Conservation (phyloP, 805 yeast species). For the Saccharomycopsis capsularis region DNA sequence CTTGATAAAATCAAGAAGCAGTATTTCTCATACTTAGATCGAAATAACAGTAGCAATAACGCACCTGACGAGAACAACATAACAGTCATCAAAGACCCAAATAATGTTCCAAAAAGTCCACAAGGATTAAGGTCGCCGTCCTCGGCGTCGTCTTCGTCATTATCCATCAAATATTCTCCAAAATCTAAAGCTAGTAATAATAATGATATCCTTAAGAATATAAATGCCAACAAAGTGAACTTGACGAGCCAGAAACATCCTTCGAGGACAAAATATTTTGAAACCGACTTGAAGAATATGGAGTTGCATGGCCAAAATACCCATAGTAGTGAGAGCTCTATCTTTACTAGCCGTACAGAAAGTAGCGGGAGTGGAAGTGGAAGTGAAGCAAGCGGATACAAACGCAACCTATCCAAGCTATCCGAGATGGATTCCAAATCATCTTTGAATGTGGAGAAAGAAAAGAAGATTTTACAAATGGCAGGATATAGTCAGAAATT, state of each 20-base stretch:
- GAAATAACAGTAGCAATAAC: neutral
- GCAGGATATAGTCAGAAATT: conserved; percentile 38
- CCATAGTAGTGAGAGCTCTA: neutral
- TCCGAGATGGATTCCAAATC: conserved; percentile 9
- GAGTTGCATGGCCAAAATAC: too few relatives aligned
- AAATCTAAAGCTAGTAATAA: neutral
- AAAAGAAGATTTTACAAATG: conserved; percentile 34
- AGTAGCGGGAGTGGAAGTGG: neutral
- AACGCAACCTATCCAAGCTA: neutral
- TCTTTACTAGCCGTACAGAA: neutral
- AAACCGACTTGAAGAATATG: neutral
- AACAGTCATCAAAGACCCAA: neutral
- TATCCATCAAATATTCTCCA: neutral
- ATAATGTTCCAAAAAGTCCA: conserved; percentile 4
- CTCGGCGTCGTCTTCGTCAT: neutral
- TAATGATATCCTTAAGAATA: neutral
- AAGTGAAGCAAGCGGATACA: neutral
- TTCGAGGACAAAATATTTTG: neutral
- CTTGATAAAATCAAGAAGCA: conserved; percentile 18
- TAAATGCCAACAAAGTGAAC: neutral
- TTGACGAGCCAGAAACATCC: neutral
- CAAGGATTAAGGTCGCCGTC: neutral
- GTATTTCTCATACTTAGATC: conserved; percentile 8
- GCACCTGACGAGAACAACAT: neutral
- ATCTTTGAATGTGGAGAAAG: conserved; percentile 24